Percentiles rank a stretch among this genome's conserved stretches.
Conservation (phyloP, 345 rosid species). For the Melastoma malabathricum region DNA sequence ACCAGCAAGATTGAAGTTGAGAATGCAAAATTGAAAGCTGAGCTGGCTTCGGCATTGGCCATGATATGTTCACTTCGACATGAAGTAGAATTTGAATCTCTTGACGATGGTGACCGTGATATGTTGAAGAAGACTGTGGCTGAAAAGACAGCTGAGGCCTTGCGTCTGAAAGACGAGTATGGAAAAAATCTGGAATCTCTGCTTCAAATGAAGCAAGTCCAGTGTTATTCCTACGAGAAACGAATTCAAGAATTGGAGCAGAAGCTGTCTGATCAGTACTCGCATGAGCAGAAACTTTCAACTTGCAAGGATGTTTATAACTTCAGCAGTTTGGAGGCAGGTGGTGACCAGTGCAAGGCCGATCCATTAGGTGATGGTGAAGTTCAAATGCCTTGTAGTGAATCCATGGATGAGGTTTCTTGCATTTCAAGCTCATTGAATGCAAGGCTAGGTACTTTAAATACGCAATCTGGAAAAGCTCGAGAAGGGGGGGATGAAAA, state of each 20-base stretch:
- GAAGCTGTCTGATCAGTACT: slow-evolving; percentile 61
- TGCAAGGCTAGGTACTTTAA: slow-evolving; percentile 34
- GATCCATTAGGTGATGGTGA: slow-evolving; percentile 30
- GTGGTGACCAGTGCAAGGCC: slow-evolving; percentile 26
- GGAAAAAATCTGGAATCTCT: slow-evolving; percentile 55
- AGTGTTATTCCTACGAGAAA: slow-evolving; percentile 75
- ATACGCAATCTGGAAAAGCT: slow-evolving; percentile 55
- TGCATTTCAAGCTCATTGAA: slow-evolving; percentile 60
- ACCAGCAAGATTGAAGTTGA: slow-evolving; percentile 94
- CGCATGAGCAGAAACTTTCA: slow-evolving; percentile 44
- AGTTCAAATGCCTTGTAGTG: slow-evolving; percentile 34
- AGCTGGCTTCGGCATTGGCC: slow-evolving; percentile 90
- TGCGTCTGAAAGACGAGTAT: slow-evolving; percentile 72
- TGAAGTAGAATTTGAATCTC: slow-evolving; percentile 49
- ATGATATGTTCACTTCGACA: slow-evolving; percentile 50
- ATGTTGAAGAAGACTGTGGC: slow-evolving; percentile 50
- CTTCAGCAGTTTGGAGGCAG: slow-evolving; percentile 19
- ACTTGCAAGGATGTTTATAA: not conserved
- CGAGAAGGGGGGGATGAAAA: slow-evolving; percentile 90
- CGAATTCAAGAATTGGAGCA: slow-evolving; percentile 89
- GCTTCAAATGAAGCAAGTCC: slow-evolving; percentile 66
- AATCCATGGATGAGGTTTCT: slow-evolving; percentile 94
- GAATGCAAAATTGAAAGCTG: slow-evolving; percentile 94
- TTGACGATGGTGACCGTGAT: slow-evolving; percentile 54
- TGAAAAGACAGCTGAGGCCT: slow-evolving; percentile 76